Base-by-base conservation (phyloP, 2,329 filamentous ascomycete genomes). In the Phialophora tarda region DNA sequence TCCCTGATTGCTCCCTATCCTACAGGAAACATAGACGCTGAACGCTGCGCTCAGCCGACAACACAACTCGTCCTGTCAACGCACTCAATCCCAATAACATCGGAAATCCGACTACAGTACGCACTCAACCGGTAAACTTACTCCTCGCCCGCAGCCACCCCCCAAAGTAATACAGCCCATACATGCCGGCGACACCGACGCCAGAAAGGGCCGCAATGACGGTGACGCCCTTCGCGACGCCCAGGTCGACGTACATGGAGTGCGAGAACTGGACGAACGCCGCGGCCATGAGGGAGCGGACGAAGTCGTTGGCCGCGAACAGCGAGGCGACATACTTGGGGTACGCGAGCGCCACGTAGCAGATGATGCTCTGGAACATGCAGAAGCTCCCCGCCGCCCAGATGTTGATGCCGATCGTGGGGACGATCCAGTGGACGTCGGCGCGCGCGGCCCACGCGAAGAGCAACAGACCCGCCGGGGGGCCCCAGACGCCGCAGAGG, bases 131-230 rank as follows among this genome's bases (percentile, higher is more conserved):
- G 2, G 59, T 61, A 54, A 89, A 89, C 75, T 82, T 84, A 75
- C 84, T 87, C 73, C 84, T 78, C 10, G 82, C 77, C 66, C 87
- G 81, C 65, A 89, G 75, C 60, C 74, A 79, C 32, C 80, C 83
- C 1, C 87, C 86, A 66, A 79, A 86, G 70, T 83, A 84, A 75
- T 83, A 89, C 66, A 89, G 77, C 54, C 82, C 75, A 77, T 82
- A 88, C 51, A 90, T 85, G 17, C 86, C 86, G n/a, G 83, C 70
- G 67, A 86, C 73, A 56, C 78, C 66, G 2, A 53, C 78, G 2
- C 74, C 73, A 60, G 71, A 74, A 60, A 78, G 61, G 1, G 77
- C 79, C 71, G 44, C 80, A 67, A 73, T 71, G 54, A 75, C 75
- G 73, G 68, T 76, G 3, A 73, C 67, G 50, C 76, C 76, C 54